Evolutionary conservation across 192 early-diverging fungal species (phyloP).

Genomic region (Linnemannia exigua): DNA sequence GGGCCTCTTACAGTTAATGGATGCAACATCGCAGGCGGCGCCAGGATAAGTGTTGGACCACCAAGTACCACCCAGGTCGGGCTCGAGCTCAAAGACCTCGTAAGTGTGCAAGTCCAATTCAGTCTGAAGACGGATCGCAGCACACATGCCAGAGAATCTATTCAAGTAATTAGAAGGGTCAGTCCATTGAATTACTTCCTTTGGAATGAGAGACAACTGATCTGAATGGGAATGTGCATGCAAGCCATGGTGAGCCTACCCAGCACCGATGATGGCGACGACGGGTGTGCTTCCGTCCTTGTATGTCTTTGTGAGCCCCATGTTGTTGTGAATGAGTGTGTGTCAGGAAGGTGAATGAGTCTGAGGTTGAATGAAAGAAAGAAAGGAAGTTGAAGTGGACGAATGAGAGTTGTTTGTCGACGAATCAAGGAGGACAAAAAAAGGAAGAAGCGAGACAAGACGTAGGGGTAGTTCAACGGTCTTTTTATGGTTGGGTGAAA

Average conservation of each 20-base stretch:
- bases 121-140: slow-evolving; percentile 63
- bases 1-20: slow-evolving; percentile 58
- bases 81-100: slow-evolving; percentile 60
- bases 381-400: background rate
- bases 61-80: slow-evolving; percentile 71
- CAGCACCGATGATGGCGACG: slow-evolving; percentile 61
- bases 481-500: background rate
- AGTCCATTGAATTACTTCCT: background rate
- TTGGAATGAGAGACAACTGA: background rate
- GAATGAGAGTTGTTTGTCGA: background rate
- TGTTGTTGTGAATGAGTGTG: slow-evolving; percentile 3
- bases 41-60: slow-evolving; percentile 63
- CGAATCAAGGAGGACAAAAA: background rate
- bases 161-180: background rate
- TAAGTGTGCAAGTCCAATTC: slow-evolving; percentile 57
- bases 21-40: slow-evolving; percentile 67
- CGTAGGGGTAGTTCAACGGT: background rate
- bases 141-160: slow-evolving; percentile 65
- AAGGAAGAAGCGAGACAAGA: background rate
- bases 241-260: slow-evolving; percentile 34
- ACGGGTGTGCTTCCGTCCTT: slow-evolving; percentile 49
- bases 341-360: too few relatives aligned
- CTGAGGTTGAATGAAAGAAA: background rate
- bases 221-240: background rate
- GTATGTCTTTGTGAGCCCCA: slow-evolving; percentile 55